Base-by-base conservation (phyloP, 257 asterid species). In the Gentiana macrophylla region DNA sequence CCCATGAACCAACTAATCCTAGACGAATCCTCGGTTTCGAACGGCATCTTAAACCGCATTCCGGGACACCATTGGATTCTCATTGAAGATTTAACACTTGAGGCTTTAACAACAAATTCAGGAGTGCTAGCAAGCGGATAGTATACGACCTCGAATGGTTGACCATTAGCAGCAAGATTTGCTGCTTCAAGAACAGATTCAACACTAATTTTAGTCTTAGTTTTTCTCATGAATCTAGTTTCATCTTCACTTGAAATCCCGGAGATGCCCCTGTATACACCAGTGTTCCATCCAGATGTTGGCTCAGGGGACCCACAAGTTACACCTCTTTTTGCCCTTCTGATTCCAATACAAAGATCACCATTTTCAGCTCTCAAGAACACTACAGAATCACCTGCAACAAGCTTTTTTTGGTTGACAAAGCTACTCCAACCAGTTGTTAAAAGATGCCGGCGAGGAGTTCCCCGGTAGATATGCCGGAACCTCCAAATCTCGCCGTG, bases 1-100 rank as follows among this genome's bases (percentile, higher is more conserved):
- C 95, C 95, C 95, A 83, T 80, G 46, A 86, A 86, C 95, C 95
- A 86, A 57, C 95, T 86, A 1, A 86, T 86, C 65, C 93, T 60
- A 2, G 89, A 83, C 0, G 95, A 86, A 73, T 83, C 95, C 60
- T 86, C 95, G 0, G 93, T 83, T 80, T 86, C 95, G 3, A 84
- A 84, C 8, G 94, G 84, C 94, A 84, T 84, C 79, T 84, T 84
- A 59, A 84, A 84, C 78, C 91, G 77, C 93, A 80, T 83, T 64
- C 93, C 93, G 0, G 95, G 55, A 50, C 74, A 71, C 86, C 89
- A 86, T 35, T 69, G 86, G 8, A 80, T 70, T 58, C 82, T 75
- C 85, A 77, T 79, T 2, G 93, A 89, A 41, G 75, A 70, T 74
- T 70, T 66, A 12, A 86, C 89, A 0, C 79, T 75, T n/a, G 82